phyloP scores from a whole-genome alignment of 768 basidiomycete genomes.

The Gymnopilus junonius region DNA sequence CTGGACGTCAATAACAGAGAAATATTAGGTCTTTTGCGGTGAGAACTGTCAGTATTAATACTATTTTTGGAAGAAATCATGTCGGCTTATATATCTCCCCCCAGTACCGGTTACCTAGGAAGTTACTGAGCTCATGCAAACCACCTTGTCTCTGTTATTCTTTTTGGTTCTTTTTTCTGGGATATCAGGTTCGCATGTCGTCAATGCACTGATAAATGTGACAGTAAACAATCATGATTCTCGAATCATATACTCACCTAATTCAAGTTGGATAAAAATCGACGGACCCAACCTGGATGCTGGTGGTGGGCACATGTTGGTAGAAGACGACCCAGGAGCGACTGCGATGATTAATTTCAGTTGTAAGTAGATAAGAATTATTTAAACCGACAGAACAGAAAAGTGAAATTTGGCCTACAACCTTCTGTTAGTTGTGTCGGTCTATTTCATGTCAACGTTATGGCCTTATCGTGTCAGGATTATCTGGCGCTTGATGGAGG shows the following conservation, averaged over 20 bases:
- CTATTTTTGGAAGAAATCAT: background rate
- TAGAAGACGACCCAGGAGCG: constrained; percentile 18
- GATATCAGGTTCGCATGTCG: background rate
- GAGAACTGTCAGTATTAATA: background rate
- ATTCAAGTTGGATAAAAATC: constrained; percentile 22
- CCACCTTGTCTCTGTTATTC: background rate
- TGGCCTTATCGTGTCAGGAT: constrained; percentile 44
- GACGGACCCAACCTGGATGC: constrained; percentile 28
- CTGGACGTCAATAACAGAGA: background rate
- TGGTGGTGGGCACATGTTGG: constrained; percentile 20
- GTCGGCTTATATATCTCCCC: background rate
- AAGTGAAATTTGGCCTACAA: too few species aligned
- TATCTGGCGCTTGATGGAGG: constrained; percentile 33
- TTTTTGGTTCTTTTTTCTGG: background rate
- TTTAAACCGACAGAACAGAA: too few species aligned
- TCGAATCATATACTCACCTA: constrained; percentile 25
- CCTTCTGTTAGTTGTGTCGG: constrained; percentile 33
- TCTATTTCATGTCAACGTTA: constrained; percentile 40
- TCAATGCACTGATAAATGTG: constrained; percentile 24
- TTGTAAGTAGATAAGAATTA: constrained; percentile 29
- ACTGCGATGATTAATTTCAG: constrained; percentile 37
- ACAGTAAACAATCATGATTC: constrained; percentile 28
- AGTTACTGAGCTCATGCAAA: background rate
- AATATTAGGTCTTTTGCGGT: background rate
- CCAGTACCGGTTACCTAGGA: too few species aligned